These are phyloP conservation scores for Inonotus obliquus DNA, from an alignment of 1,284 basidiomycete genomes.

Conservation along the genomic window DNA sequence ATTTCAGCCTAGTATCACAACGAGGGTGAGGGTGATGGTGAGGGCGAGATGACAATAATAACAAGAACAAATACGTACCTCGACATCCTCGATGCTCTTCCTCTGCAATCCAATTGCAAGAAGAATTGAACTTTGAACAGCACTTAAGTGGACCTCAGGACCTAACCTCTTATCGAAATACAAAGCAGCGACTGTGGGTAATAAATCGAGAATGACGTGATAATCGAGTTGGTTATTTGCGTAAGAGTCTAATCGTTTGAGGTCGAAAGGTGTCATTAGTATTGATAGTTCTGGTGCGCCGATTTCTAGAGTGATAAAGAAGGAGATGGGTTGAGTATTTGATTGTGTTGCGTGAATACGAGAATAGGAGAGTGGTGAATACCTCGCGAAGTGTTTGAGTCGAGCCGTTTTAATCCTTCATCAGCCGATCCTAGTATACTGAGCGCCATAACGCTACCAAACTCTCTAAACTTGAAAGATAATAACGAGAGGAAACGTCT, in stretches of 20 bases:
- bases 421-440: constrained; percentile 87
- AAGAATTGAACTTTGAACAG: constrained; percentile 85
- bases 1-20: constrained; percentile 61
- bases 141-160: constrained; percentile 62
- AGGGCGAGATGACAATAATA: too few species aligned
- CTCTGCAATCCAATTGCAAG: constrained; percentile 89
- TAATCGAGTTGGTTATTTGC: constrained; percentile 96
- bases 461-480: constrained; percentile 94
- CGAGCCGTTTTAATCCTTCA: constrained; percentile 48
- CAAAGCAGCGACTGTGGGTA: constrained; percentile 75
- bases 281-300: constrained; percentile 67
- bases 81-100: constrained; percentile 87
- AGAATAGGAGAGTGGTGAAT: constrained; percentile 18
- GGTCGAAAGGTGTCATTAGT: constrained; percentile 86
- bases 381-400: constrained; percentile 40
- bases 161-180: constrained; percentile 83
- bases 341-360: neutral
- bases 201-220: constrained; percentile 90
- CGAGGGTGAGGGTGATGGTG: too few species aligned
- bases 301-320: constrained; percentile 39
- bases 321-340: neutral
- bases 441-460: constrained; percentile 81
- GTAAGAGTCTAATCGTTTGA: constrained; percentile 95
- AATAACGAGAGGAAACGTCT: constrained; percentile 86
- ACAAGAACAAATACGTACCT: constrained; percentile 48